Conservation (phyloP, 1,284 basidiomycete species). For the Cystobasidiaceae sp. region DNA sequence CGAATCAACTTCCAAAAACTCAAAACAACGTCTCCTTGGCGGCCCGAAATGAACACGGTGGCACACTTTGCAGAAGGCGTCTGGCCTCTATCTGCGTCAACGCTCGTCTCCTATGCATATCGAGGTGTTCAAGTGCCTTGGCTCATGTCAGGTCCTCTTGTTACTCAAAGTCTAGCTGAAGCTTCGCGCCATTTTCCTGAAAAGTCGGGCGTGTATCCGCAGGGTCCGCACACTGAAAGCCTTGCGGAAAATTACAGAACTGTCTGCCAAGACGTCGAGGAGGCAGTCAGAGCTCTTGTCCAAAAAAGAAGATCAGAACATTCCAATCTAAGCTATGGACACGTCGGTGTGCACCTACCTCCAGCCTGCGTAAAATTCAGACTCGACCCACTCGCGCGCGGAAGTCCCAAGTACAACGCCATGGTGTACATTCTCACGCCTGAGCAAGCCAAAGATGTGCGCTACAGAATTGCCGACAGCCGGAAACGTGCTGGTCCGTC, state of each 20-base stretch:
- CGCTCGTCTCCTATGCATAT: background rate
- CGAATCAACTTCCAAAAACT: slow-evolving; percentile 64
- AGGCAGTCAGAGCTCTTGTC: too few species aligned
- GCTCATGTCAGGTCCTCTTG: too few species aligned
- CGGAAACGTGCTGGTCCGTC: background rate
- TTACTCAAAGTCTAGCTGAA: too few species aligned
- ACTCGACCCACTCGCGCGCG: slow-evolving; percentile 31
- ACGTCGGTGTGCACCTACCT: background rate
- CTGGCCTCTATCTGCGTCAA: background rate
- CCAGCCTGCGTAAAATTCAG: slow-evolving; percentile 31
- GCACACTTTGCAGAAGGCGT: slow-evolving; percentile 43
- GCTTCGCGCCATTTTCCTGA: too few species aligned
- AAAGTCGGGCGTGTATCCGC: too few species aligned
- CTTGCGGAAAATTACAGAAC: too few species aligned
- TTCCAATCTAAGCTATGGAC: background rate
- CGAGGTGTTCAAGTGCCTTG: too few species aligned
- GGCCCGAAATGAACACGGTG: slow-evolving; percentile 63
- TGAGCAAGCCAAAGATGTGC: background rate
- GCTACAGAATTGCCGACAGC: background rate
- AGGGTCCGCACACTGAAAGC: too few species aligned
- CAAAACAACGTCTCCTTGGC: slow-evolving; percentile 59
- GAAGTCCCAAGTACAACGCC: slow-evolving; percentile 35
- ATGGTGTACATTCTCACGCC: background rate
- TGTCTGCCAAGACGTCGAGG: too few species aligned
- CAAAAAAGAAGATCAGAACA: too few species aligned